Conservation (phyloP, 441 rosid species). For the Macaranga tanarius region DNA sequence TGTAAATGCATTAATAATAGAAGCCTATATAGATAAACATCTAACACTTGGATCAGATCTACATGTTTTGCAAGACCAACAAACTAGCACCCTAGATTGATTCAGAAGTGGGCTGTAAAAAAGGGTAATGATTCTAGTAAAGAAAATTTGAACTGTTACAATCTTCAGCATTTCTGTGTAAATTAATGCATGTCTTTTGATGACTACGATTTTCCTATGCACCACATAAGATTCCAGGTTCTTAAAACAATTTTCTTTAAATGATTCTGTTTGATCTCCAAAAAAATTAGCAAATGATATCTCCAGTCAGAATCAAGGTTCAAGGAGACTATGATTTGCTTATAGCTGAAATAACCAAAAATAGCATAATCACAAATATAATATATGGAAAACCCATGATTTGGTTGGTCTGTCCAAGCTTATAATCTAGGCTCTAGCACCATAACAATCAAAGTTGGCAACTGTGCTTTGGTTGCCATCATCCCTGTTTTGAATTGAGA, state of each 20-base stretch:
- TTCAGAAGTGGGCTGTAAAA: too few species aligned
- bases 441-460: not conserved
- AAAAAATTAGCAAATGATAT: not conserved
- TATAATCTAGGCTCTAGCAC: not conserved
- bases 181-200: not conserved
- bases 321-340: not conserved
- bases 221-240: not conserved
- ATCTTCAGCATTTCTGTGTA: not conserved
- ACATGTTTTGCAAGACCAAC: not conserved
- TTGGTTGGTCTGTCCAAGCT: not conserved
- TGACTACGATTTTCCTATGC: not conserved
- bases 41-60: not conserved
- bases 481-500: not conserved
- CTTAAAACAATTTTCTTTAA: not conserved
- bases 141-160: not conserved
- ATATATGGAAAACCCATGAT: not conserved
- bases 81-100: not conserved
- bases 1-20: not conserved
- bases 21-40: not conserved
- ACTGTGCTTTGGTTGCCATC: not conserved
- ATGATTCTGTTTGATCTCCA: not conserved
- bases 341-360: not conserved
- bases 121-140: not conserved
- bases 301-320: not conserved
- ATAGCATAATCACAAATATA: not conserved